These are phyloP conservation scores for Hippophae rhamnoides DNA, from an alignment of 306 rosid genomes.

Conservation along the genomic window DNA sequence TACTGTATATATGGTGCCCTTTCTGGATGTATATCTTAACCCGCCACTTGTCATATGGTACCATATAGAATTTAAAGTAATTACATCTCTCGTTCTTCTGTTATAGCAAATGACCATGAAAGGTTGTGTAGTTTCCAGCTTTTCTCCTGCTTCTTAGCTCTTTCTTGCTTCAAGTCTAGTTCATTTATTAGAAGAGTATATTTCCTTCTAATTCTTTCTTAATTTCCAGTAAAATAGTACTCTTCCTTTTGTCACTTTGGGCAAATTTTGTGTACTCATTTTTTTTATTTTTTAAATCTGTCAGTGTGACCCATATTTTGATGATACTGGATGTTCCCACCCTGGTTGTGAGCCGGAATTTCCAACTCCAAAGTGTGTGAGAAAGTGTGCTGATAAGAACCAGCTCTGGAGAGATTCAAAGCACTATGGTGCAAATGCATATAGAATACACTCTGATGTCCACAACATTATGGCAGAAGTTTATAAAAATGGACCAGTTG, in stretches of 20 bases:
- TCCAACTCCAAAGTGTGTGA: constrained; percentile 67
- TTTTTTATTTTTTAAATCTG: neutral
- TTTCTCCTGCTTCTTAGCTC: too few species aligned
- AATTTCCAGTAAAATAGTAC: neutral
- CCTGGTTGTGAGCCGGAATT: constrained; percentile 94
- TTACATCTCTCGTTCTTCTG: too few species aligned
- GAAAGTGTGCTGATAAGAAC: constrained; percentile 57
- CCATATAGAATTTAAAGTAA: too few species aligned
- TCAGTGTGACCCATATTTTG: constrained; percentile 97
- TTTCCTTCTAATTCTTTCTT: constrained; percentile 8
- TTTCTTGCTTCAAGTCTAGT: too few species aligned
- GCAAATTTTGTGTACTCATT: neutral
- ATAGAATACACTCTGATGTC: constrained; percentile 45
- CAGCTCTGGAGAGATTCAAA: constrained; percentile 67
- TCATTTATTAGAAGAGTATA: too few species aligned
- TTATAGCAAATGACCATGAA: too few species aligned
- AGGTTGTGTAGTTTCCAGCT: too few species aligned
- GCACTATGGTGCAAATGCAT: constrained; percentile 64
- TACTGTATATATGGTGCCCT: too few species aligned
- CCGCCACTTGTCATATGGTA: too few species aligned
- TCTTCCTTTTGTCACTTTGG: neutral
- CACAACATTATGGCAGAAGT: constrained; percentile 83
- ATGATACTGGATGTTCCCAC: constrained; percentile 79
- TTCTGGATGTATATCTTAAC: too few species aligned
- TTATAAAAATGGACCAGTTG: constrained; percentile 85